phyloP scores from a whole-genome alignment of 2,329 filamentous ascomycete genomes.

The Fusarium sublunatum region DNA sequence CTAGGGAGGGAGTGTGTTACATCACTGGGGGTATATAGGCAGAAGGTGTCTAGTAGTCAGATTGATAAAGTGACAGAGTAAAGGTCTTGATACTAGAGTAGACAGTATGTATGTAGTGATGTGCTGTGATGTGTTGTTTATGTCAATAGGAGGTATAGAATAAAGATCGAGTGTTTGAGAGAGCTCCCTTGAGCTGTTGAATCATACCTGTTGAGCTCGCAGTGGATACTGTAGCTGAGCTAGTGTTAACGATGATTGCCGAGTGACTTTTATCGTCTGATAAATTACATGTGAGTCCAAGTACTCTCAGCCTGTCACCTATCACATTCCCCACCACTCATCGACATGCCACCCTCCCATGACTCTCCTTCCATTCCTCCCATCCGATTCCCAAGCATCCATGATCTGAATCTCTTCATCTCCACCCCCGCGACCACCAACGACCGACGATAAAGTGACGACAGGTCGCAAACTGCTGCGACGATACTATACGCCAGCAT shows the following conservation, averaged over 20 bases:
- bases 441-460: conserved; percentile 13
- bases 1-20: conserved; percentile 28
- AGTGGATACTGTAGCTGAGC: conserved; percentile 21
- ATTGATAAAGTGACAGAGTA: neutral
- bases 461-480: neutral
- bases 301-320: conserved; percentile 13
- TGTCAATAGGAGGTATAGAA: neutral
- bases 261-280: neutral
- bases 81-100: neutral
- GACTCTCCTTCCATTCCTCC: conserved; percentile 29
- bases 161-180: neutral
- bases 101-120: no score
- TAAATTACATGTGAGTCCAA: rapidly evolving
- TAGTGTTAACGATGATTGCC: conserved; percentile 8
- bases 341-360: conserved; percentile 20
- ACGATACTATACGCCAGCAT: conserved; percentile 3
- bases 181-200: conserved; percentile 29
- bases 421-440: conserved; percentile 38
- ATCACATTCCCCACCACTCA: conserved; percentile 21
- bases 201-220: conserved; percentile 22
- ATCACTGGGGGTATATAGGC: conserved; percentile 19
- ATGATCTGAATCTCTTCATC: conserved; percentile 27
- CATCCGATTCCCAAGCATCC: no score
- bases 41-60: neutral
- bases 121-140: neutral